Conservation (phyloP, 805 yeast species). For the Wickerhamiella bombiphila region DNA sequence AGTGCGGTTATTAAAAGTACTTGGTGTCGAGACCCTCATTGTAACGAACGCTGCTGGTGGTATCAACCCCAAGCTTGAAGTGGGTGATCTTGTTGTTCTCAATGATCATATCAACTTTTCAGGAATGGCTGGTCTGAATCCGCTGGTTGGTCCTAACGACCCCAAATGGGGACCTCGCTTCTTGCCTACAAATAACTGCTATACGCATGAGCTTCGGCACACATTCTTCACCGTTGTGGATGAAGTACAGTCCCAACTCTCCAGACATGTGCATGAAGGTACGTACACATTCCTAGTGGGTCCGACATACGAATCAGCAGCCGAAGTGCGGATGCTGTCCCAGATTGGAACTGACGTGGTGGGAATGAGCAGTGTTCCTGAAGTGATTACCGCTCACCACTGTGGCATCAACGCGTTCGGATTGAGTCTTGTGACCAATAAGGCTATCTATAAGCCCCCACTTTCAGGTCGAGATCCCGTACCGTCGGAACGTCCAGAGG, state of each 20-base stretch:
- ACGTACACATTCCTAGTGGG: conserved; percentile 76
- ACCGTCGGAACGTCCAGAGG: conserved; percentile 35
- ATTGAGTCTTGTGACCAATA: conserved; percentile 72
- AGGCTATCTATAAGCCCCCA: conserved; percentile 47
- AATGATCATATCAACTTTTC: conserved; percentile 83
- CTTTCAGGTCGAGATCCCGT: conserved; percentile 16
- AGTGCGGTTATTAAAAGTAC: conserved; percentile 50
- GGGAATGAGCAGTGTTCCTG: conserved; percentile 98
- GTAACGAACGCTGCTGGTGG: conserved; percentile 99
- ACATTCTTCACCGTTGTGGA: conserved; percentile 42
- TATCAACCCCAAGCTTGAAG: conserved; percentile 43
- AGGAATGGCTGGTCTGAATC: conserved; percentile 79
- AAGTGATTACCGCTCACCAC: conserved; percentile 84
- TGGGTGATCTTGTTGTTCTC: conserved; percentile 86
- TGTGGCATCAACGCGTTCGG: conserved; percentile 73
- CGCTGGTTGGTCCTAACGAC: conserved; percentile 76
- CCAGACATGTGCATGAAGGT: conserved; percentile 69
- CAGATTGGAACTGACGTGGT: conserved; percentile 81
- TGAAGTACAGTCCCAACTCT: conserved; percentile 26
- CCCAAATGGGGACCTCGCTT: conserved; percentile 63
- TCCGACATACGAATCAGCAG: conserved; percentile 86
- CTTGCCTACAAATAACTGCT: conserved; percentile 78
- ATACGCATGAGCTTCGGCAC: conserved; percentile 57
- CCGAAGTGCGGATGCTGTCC: conserved; percentile 69
- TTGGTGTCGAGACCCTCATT: conserved; percentile 49